A percentile compares a stretch with the other conserved stretches of the same genome.
These are phyloP conservation scores for Fraxinus sp. DNA, from an alignment of 305 asterid species.

Conservation along the genomic window DNA sequence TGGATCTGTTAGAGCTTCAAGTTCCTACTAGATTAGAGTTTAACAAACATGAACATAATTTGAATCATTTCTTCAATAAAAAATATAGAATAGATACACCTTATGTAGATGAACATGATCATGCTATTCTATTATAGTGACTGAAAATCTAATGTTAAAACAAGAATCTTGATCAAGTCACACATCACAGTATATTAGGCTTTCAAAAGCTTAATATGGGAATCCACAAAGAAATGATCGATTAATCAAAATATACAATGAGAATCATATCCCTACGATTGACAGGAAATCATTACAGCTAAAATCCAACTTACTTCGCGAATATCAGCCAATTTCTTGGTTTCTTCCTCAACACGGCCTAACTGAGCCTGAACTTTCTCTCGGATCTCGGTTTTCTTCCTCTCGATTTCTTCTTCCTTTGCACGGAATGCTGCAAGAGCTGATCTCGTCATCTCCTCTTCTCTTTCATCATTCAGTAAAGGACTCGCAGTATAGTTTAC, in stretches of 20 bases:
- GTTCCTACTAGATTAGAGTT: conserved; percentile 50
- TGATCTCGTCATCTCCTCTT: conserved; percentile 60
- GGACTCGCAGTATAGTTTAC: conserved; percentile 38
- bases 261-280: not conserved
- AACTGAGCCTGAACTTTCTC: conserved; percentile 65
- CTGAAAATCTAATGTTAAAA: not conserved
- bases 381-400: conserved; percentile 49
- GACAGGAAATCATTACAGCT: not conserved
- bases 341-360: conserved; percentile 69
- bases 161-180: not conserved
- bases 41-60: not conserved
- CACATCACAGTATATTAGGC: not conserved
- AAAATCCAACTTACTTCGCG: conserved; percentile 48
- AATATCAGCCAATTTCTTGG: conserved; percentile 56
- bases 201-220: not conserved
- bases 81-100: not conserved
- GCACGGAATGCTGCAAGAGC: conserved; percentile 65
- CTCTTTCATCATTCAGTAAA: conserved; percentile 48
- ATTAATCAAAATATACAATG: not conserved
- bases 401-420: conserved; percentile 79
- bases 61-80: not conserved
- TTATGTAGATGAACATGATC: not conserved
- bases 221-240: not conserved
- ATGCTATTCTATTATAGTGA: not conserved
- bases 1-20: conserved; percentile 80